Evolutionary conservation across 2,329 filamentous ascomycete genomes (phyloP), one percentile per base, ranked within the genome.

Genomic region (Chaetomium globosum): DNA sequence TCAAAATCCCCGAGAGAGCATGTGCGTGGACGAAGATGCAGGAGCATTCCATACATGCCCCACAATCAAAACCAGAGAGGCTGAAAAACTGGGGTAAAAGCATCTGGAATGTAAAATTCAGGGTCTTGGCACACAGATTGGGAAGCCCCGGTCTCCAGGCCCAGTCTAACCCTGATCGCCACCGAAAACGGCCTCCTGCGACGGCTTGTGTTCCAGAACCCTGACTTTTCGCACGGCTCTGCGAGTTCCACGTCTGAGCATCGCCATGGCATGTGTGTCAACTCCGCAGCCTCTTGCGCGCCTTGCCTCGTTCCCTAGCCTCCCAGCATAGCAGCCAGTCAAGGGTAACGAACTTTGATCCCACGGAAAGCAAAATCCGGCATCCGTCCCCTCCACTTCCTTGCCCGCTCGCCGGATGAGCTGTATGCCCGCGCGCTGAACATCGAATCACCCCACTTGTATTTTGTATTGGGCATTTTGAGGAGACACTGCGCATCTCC

Each of bases 141-240:
- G 30, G 31, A n/a, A 5, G 49, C 58, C 49, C 59, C 26, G 57
- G 43, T 49, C 68, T 64, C 61, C 67, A 61, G 26, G 26, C 7
- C n/a, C 33, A 51, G 65, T 61, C 56, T 61, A 66, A 67, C 70
- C 61, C 51, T 68, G 71, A 73, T 73, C 71, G 67, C 67, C 68
- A 65, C 59, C 60, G 28, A 69, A 70, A 68, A 61, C 64, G 68
- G 63, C 64, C 51, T 48, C 58, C 71, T 74, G 71, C 63, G 62
- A 73, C 73, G 66, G 33, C 59, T 67, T 66, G 56, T 65, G 72
- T 74, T 73, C 65, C 71, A 74, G 59, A 65, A 65, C 53, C 52
- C 56, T 6, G 13, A 31, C 63, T 65, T 68, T 64, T 26, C 53
- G 63, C 60, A 68, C 70, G 69, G 70, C 64, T 67, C 28, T 46